Evolutionary conservation across 2,329 filamentous ascomycete species (phyloP).

Genomic region (Cladosporium colombiae): DNA sequence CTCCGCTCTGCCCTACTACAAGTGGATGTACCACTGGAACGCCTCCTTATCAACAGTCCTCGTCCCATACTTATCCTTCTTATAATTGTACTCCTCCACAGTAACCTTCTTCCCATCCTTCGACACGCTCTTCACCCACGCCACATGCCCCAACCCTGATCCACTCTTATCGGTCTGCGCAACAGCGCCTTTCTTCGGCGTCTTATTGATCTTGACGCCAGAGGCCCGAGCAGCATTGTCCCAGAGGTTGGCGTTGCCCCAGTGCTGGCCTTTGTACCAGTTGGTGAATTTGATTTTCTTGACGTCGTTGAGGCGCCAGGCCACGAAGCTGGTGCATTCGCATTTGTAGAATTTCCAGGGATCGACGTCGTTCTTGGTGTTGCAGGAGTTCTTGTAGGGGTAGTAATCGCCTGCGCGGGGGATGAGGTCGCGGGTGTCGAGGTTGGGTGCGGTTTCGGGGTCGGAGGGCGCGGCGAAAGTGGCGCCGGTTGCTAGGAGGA

Average conservation of each 20-base stretch:
- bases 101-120: constrained; percentile 3
- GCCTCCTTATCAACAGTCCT: not conserved
- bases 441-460: not conserved
- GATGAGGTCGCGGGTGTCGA: not conserved
- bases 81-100: constrained; percentile 8
- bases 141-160: not conserved
- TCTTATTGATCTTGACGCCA: not conserved
- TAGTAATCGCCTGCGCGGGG: not conserved
- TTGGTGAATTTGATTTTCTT: not conserved
- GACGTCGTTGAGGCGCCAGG: constrained; percentile 5
- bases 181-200: not conserved
- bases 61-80: not conserved
- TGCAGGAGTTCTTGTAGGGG: not conserved
- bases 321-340: not conserved
- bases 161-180: not conserved
- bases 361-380: not conserved
- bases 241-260: not conserved
- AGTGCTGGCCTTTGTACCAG: not conserved
- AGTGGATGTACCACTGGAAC: not conserved
- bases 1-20: not conserved
- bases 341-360: not conserved
- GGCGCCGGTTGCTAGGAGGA: not conserved
- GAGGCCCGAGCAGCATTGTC: not conserved
- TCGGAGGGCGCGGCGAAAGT: not conserved
- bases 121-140: not conserved